Evolutionary conservation across 169 alveolate genomes (phyloP).

Genomic region (Plasmodium knowlesi): DNA sequence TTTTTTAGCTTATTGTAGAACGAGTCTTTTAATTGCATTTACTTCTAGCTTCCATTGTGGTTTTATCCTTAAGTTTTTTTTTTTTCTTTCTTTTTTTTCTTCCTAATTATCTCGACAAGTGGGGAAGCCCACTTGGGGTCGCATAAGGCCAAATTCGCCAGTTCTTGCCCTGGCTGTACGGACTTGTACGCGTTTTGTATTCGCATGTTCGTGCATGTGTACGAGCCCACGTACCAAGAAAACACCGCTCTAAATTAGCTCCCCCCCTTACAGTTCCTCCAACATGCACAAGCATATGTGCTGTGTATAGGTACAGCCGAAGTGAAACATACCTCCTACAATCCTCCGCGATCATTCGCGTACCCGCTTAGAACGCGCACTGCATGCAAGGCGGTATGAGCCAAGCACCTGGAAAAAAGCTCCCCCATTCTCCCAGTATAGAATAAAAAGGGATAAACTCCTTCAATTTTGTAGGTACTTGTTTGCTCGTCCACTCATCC

Average conservation of each 20-base stretch:
- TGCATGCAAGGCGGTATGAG: not conserved
- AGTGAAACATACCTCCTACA: not conserved
- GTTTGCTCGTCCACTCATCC: not conserved
- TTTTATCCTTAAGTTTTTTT: not conserved
- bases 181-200: not conserved
- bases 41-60: not conserved
- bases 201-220: not conserved
- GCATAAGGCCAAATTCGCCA: not conserved
- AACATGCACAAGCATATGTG: not conserved
- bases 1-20: conserved; percentile 15
- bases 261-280: not conserved
- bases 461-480: not conserved
- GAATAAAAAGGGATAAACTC: not conserved
- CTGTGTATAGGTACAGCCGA: not conserved
- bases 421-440: not conserved
- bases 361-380: not conserved
- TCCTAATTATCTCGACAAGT: not conserved
- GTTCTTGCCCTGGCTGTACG: not conserved
- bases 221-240: not conserved
- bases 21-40: conserved; percentile 36
- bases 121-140: not conserved
- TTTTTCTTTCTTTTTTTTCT: not conserved
- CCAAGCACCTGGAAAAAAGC: not conserved
- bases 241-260: not conserved
- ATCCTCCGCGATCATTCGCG: not conserved